Base-by-base conservation (phyloP, 2,329 filamentous ascomycete genomes). In the Dothideomycetes sp. region DNA sequence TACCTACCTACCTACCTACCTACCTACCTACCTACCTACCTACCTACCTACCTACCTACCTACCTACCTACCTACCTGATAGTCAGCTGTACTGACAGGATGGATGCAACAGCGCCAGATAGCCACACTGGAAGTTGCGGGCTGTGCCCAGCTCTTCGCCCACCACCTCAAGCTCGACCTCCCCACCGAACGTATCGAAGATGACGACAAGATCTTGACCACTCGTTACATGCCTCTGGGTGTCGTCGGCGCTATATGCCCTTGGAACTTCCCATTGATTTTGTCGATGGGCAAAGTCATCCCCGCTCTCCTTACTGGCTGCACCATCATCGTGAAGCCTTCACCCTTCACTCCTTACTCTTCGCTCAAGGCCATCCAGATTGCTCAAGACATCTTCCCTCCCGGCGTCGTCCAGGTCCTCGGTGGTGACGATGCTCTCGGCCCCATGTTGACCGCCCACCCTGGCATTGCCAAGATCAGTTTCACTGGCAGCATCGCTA, bases 341-440 rank as follows among this genome's bases (percentile, higher is more conserved):
- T 45, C 53, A 17, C 71, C 71, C 0, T 76, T 70, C 53, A 75
- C 74, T 0, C 74, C 74, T 5, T 78, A 77, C 56, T 67, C 64
- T 2, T 61, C 63, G 4, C 61, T 82, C 27, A 81, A 82, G 56
- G 52, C 78, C n/a, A 70, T 65, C 10, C 75, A 81, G 55, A 54
- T 82, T 2, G 73, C 67, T 0, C 65, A 72, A 43, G 54, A 67
- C 16, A 63, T 78, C 58, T 74, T 80, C 57, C 75, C 75, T 2
- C 69, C 73, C 1, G 78, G 78, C 27, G 73, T 82, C n/a, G 53
- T 81, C 2, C 76, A 80, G 51, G 71, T 65, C 0, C 57, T 82
- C 2, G 71, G 71, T 37, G 78, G 77, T 5, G 74, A 74, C 37
- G 76, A 80, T 48, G 62, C 65, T 29, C 68, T 82, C 5, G 78